Evolutionary conservation across 345 rosid species (phyloP).

Genomic region (Citrus trifoliata): DNA sequence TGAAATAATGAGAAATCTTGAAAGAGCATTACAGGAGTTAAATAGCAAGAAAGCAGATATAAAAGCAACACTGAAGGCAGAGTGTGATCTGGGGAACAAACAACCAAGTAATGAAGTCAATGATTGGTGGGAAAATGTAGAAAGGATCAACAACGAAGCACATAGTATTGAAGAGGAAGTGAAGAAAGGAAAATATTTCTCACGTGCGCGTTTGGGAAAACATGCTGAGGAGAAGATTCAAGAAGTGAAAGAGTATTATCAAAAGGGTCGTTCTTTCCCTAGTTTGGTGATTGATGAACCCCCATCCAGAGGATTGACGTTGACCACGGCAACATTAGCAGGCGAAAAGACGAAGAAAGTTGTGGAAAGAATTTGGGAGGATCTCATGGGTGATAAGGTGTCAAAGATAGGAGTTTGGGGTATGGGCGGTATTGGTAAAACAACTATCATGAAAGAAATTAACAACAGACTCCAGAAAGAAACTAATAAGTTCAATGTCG

Average conservation of each 20-base stretch:
- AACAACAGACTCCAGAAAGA: too few species aligned
- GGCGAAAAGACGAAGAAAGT: neutral
- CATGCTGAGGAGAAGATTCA: too few species aligned
- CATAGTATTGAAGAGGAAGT: neutral
- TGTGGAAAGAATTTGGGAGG: too few species aligned
- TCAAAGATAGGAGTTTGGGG: too few species aligned
- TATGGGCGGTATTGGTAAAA: too few species aligned
- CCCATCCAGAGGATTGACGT: neutral
- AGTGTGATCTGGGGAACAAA: neutral
- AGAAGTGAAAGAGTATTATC: neutral
- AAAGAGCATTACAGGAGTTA: neutral
- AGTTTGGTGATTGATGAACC: neutral
- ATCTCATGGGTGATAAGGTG: too few species aligned
- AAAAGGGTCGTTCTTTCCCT: neutral
- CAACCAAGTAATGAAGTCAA: neutral
- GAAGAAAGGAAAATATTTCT: neutral
- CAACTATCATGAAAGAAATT: too few species aligned
- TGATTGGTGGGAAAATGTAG: neutral
- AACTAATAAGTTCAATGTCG: too few species aligned
- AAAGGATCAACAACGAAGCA: neutral
- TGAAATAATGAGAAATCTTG: neutral
- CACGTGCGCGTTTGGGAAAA: too few species aligned
- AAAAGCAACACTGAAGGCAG: neutral
- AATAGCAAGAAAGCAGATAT: neutral
- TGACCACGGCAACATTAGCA: neutral